Conservation (phyloP, 306 rosid species). For the Vachellia pachyceras region DNA sequence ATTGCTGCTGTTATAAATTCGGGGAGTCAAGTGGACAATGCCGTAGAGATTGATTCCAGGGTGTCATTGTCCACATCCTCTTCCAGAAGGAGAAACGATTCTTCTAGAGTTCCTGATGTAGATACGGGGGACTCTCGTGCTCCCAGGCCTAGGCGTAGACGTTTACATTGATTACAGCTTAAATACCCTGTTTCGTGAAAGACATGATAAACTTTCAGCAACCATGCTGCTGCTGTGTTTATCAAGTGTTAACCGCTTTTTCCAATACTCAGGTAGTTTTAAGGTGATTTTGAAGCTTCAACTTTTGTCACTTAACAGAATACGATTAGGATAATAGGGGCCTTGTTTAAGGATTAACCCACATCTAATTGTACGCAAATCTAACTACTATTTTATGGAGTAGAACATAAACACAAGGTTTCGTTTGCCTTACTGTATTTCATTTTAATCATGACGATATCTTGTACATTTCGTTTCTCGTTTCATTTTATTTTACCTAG, state of each 20-base stretch:
- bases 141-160: constrained; percentile 62
- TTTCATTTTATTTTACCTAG: background rate
- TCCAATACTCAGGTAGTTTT: background rate
- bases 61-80: constrained; percentile 74
- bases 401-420: background rate
- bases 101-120: constrained; percentile 60
- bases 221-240: constrained; percentile 32
- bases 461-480: background rate
- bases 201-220: constrained; percentile 1
- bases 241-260: constrained; percentile 13
- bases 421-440: background rate
- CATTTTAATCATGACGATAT: background rate
- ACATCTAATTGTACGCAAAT: background rate
- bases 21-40: constrained; percentile 66
- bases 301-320: constrained; percentile 15
- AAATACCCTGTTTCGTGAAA: background rate
- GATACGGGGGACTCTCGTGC: constrained; percentile 74
- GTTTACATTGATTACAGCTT: constrained; percentile 48
- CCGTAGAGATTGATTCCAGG: constrained; percentile 67
- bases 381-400: background rate
- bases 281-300: constrained; percentile 34
- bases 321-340: background rate
- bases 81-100: constrained; percentile 62
- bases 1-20: constrained; percentile 68
- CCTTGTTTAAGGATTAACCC: background rate